Evolutionary conservation across 331 rosid genomes (phyloP).

Genomic region (Quercus phellos): DNA sequence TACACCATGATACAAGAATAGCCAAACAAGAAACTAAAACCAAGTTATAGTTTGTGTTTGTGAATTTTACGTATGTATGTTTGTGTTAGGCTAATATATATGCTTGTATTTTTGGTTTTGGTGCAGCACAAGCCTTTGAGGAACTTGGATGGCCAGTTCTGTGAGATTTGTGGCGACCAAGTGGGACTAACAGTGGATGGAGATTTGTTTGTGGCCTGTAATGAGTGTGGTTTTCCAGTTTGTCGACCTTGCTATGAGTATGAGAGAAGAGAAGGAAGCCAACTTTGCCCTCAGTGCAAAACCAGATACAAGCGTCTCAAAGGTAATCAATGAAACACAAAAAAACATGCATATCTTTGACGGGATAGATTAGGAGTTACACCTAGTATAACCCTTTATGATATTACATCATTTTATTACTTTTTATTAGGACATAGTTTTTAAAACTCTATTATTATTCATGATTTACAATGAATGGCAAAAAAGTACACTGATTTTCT

Average conservation of each 20-base stretch:
- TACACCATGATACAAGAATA: constrained; percentile 2
- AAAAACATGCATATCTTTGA: no score
- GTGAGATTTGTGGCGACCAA: constrained; percentile 95
- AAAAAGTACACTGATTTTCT: background rate
- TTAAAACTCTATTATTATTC: no score
- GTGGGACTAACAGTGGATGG: constrained; percentile 92
- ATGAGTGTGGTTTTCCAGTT: constrained; percentile 95
- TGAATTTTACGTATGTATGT: background rate
- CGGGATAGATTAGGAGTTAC: no score
- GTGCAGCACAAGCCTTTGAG: constrained; percentile 80
- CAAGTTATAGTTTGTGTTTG: background rate
- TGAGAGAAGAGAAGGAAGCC: constrained; percentile 89
- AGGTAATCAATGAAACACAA: constrained; percentile 28
- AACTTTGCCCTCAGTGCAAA: constrained; percentile 90
- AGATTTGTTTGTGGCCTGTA: constrained; percentile 93
- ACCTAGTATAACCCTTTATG: no score
- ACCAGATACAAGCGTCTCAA: constrained; percentile 91
- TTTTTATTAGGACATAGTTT: no score
- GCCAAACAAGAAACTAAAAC: background rate
- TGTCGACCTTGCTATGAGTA: constrained; percentile 97
- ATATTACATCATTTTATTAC: no score
- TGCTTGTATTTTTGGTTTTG: background rate
- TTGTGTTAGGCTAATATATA: constrained; percentile 8
- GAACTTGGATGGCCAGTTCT: constrained; percentile 93
- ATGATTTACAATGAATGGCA: background rate